phyloP scores from a whole-genome alignment of 306 rosid genomes.

The Sphenostylis stenocarpa region DNA sequence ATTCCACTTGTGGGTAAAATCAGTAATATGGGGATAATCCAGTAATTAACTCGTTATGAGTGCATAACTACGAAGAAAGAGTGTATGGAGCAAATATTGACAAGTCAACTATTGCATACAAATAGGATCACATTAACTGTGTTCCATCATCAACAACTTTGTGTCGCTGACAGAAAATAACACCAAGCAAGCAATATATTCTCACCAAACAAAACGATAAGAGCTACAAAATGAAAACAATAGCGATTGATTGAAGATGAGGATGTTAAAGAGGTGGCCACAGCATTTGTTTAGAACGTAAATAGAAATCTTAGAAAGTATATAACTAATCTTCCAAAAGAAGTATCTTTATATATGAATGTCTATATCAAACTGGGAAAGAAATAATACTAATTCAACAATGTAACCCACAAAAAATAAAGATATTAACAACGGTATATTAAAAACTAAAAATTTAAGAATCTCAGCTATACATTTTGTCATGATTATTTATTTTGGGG shows the following conservation, averaged over 20 bases:
- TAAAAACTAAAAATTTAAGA: neutral
- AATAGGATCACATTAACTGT: neutral
- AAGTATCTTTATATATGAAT: neutral
- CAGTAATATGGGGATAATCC: neutral
- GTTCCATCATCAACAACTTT: neutral
- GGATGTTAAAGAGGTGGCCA: neutral
- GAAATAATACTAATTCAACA: neutral
- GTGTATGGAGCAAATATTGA: neutral
- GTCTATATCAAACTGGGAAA: neutral
- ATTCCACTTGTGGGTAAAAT: neutral
- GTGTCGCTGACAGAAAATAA: neutral
- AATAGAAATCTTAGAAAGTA: neutral
- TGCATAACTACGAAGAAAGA: neutral
- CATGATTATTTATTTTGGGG: too few relatives aligned
- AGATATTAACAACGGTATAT: neutral
- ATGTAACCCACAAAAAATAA: neutral
- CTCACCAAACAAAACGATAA: neutral
- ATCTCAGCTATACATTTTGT: neutral
- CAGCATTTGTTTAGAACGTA: neutral
- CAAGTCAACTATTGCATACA: neutral
- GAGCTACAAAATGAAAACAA: neutral
- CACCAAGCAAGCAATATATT: neutral
- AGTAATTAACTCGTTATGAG: neutral
- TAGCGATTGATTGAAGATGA: neutral
- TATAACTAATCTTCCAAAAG: neutral